Conservation (phyloP, 1,284 basidiomycete genomes). For the Thecaphora thlaspeos region DNA sequence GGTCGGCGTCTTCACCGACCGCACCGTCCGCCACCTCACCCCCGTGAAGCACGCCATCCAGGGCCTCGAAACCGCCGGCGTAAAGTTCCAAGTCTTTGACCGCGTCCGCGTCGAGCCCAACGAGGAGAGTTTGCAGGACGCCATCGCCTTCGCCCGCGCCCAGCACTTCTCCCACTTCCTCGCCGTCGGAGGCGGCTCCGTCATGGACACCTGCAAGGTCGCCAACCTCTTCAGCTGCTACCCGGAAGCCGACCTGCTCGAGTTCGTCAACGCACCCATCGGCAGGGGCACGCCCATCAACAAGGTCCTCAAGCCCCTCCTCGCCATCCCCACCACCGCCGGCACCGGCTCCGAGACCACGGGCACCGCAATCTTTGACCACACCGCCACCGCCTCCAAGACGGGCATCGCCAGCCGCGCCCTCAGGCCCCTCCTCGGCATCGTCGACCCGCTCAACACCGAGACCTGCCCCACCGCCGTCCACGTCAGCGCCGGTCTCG, state of each 20-base stretch:
- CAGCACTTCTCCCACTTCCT: slow-evolving; percentile 81
- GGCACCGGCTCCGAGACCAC: slow-evolving; percentile 87
- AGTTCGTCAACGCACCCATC: slow-evolving; percentile 95
- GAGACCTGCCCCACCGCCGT: slow-evolving; percentile 71
- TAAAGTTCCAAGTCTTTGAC: slow-evolving; percentile 82
- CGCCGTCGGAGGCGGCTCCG: slow-evolving; percentile 83
- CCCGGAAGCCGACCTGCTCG: slow-evolving; percentile 79
- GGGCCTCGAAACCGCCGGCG: slow-evolving; percentile 71
- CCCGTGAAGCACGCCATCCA: slow-evolving; percentile 82
- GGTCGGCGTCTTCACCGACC: slow-evolving; percentile 92
- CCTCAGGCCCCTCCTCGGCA: slow-evolving; percentile 83
- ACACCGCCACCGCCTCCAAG: slow-evolving; percentile 73
- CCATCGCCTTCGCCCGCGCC: slow-evolving; percentile 80
- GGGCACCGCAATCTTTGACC: slow-evolving; percentile 93
- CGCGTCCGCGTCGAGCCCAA: slow-evolving; percentile 85
- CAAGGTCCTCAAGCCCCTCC: slow-evolving; percentile 75
- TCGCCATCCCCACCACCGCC: slow-evolving; percentile 92
- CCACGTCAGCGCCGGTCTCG: slow-evolving; percentile 85
- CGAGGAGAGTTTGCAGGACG: slow-evolving; percentile 69
- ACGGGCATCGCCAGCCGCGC: slow-evolving; percentile 92
- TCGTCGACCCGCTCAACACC: slow-evolving; percentile 80
- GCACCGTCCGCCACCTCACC: slow-evolving; percentile 74
- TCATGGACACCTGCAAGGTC: slow-evolving; percentile 88
- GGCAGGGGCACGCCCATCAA: slow-evolving; percentile 85
- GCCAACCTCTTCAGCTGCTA: slow-evolving; percentile 80